These are phyloP conservation scores for Delitschia confertaspora DNA, from an alignment of 495 filamentous ascomycete species.

Conservation along the genomic window DNA sequence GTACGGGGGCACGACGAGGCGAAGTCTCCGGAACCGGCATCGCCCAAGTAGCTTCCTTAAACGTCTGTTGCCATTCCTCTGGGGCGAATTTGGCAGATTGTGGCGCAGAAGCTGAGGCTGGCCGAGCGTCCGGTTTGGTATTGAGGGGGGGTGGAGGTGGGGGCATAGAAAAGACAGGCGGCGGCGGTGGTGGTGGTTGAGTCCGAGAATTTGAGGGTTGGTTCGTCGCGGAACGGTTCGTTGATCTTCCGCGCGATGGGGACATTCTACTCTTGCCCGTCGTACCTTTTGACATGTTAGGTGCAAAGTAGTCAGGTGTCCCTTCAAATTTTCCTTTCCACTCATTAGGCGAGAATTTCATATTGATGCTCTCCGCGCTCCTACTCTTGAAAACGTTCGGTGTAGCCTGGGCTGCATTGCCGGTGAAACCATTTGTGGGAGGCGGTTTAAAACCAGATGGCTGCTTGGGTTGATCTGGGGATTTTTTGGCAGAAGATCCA, in stretches of 20 bases:
- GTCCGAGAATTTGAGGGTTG: slow-evolving; percentile 14
- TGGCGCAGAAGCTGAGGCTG: slow-evolving; percentile 27
- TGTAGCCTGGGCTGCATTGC: slow-evolving; percentile 34
- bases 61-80: slow-evolving; percentile 57
- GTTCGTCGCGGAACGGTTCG: slow-evolving; percentile 22
- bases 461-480: slow-evolving; percentile 3
- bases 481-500: too few species aligned
- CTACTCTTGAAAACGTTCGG: slow-evolving; percentile 39
- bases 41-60: slow-evolving; percentile 52
- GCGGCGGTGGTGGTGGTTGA: slow-evolving; percentile 20
- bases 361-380: slow-evolving; percentile 70
- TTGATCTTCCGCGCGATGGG: slow-evolving; percentile 30
- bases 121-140: slow-evolving; percentile 20
- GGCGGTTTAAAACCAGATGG: neutral
- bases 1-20: slow-evolving; percentile 7
- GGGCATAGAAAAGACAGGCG: slow-evolving; percentile 11
- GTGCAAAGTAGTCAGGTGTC: slow-evolving; percentile 44
- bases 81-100: slow-evolving; percentile 49
- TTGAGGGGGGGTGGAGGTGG: slow-evolving; percentile 17
- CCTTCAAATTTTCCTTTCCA: slow-evolving; percentile 50
- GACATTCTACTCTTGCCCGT: slow-evolving; percentile 32
- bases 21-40: slow-evolving; percentile 19
- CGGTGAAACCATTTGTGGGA: slow-evolving; percentile 15
- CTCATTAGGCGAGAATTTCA: slow-evolving; percentile 54
- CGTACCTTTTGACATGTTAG: slow-evolving; percentile 19